These are phyloP conservation scores for Elongisporangium undulatum DNA, from an alignment of 352 stramenopile genomes.

Conservation along the genomic window DNA sequence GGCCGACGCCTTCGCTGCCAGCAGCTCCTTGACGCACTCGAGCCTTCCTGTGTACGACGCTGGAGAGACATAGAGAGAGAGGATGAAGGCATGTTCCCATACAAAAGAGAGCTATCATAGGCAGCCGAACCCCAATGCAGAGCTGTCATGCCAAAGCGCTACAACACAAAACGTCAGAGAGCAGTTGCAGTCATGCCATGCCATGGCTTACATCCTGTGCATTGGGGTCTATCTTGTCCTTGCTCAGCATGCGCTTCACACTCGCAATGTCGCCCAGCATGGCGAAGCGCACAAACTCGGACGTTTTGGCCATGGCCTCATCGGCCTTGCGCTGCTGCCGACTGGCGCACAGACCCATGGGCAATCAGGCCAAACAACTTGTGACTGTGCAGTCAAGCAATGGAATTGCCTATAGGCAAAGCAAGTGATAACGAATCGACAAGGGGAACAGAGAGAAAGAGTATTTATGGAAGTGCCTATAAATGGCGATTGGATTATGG, in stretches of 20 bases:
- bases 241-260: conserved; percentile 44
- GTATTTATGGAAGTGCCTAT: too few species aligned
- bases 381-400: neutral
- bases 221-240: conserved; percentile 43
- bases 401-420: conserved; percentile 9
- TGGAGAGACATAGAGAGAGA: conserved; percentile 7
- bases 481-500: too few species aligned
- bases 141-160: conserved; percentile 81
- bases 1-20: conserved; percentile 39
- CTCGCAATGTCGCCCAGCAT: conserved; percentile 44
- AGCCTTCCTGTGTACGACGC: conserved; percentile 59
- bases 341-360: conserved; percentile 14
- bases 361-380: neutral
- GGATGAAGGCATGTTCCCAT: neutral
- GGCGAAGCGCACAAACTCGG: conserved; percentile 49
- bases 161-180: neutral
- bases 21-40: conserved; percentile 44
- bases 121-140: conserved; percentile 60
- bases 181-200: neutral
- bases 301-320: conserved; percentile 26
- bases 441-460: too few species aligned
- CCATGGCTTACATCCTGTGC: conserved; percentile 43
- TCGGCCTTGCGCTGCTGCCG: conserved; percentile 21
- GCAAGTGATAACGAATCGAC: too few species aligned
- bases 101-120: neutral